These are phyloP conservation scores for Leishmania tropica DNA, from an alignment of 208 protist species.

Conservation along the genomic window DNA sequence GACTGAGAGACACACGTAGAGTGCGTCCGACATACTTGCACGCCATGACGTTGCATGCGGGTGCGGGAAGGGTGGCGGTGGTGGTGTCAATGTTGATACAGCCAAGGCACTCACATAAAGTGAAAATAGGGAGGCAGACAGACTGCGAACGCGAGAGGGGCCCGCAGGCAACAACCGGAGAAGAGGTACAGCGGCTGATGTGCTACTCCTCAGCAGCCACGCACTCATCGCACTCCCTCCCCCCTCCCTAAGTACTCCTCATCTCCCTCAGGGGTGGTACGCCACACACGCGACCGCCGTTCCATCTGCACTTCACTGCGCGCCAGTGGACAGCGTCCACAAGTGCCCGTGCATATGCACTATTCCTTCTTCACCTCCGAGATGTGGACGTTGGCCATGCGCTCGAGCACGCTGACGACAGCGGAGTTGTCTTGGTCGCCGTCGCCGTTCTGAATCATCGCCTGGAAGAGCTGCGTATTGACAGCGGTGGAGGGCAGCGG, in stretches of 20 bases:
- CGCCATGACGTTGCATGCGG: background rate
- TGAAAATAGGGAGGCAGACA: background rate
- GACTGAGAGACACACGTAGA: background rate
- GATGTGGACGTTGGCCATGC: constrained; percentile 82
- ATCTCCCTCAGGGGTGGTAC: background rate
- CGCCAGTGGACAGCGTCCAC: background rate
- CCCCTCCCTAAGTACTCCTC: background rate
- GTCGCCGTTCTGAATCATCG: constrained; percentile 88
- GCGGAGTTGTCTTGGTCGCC: constrained; percentile 94
- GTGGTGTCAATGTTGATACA: background rate
- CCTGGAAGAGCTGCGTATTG: constrained; percentile 92
- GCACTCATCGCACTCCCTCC: background rate
- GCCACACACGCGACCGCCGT: background rate
- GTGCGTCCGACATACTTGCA: background rate
- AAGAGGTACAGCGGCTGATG: background rate
- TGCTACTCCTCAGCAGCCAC: background rate
- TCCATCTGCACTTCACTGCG: background rate
- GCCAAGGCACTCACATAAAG: background rate
- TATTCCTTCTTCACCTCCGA: constrained; percentile 67
- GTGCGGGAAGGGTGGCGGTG: background rate
- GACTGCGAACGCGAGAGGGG: background rate
- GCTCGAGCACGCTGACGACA: constrained; percentile 93
- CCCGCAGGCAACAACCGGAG: background rate
- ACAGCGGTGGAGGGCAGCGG: constrained; percentile 90
- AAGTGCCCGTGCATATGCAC: background rate